Evolutionary conservation across 805 yeast species (phyloP).

Genomic region (Suhomyces pyralidae): DNA sequence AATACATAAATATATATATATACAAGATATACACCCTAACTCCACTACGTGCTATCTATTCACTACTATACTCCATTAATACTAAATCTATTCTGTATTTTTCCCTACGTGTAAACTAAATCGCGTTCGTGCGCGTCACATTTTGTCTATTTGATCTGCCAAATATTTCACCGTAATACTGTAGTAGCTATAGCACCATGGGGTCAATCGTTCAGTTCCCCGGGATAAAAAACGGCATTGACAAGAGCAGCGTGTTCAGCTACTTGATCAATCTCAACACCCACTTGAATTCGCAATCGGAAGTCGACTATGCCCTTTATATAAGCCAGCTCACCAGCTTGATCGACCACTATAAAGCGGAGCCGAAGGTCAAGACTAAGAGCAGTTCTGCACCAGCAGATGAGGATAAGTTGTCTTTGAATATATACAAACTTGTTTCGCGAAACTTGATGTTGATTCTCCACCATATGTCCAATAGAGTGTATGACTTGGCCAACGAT

Average conservation of each 20-base stretch:
- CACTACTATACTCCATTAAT: no score
- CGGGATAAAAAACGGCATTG: conserved; percentile 10
- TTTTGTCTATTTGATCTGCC: background rate
- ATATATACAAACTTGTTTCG: conserved; percentile 24
- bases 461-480: conserved; percentile 29
- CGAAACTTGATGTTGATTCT: conserved; percentile 25
- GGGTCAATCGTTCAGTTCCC: conserved; percentile 5
- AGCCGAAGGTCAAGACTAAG: conserved; percentile 6
- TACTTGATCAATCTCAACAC: conserved; percentile 21
- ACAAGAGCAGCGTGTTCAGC: conserved; percentile 16
- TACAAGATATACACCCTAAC: no score
- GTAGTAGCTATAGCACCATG: background rate
- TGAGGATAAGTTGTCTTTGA: conserved; percentile 1
- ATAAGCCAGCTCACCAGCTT: conserved; percentile 25
- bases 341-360: conserved; percentile 21
- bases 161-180: no score
- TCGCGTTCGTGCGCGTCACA: conserved; percentile 1
- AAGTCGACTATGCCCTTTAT: conserved; percentile 7
- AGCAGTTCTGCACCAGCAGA: background rate
- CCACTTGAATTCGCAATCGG: conserved; percentile 9
- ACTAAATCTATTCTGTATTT: no score
- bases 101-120: background rate
- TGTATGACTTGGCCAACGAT: conserved; percentile 37
- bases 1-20: no score
- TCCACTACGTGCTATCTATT: no score